A percentile compares a stretch with the other conserved stretches of the same genome.
These are phyloP conservation scores for Saitozyma sp. DNA, from an alignment of 768 basidiomycete genomes.

Conservation along the genomic window DNA sequence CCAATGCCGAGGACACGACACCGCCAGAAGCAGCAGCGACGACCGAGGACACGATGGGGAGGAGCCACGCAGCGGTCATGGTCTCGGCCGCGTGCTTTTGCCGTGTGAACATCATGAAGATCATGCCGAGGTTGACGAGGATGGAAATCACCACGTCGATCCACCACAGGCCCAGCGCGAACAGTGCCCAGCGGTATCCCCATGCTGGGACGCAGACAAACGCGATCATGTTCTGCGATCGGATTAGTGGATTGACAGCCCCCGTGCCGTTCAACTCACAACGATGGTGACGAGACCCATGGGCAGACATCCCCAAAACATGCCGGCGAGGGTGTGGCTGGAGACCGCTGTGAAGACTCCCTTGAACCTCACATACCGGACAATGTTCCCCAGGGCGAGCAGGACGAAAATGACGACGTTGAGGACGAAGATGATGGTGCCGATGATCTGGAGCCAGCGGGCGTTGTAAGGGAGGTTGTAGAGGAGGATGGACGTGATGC, in stretches of 20 bases:
- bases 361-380: slow-evolving; percentile 46
- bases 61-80: slow-evolving; percentile 69
- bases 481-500: slow-evolving; percentile 47
- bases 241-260: background rate
- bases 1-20: slow-evolving; percentile 60
- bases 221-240: slow-evolving; percentile 42
- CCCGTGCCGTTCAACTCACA: slow-evolving; percentile 9
- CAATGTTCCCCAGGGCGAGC: slow-evolving; percentile 19
- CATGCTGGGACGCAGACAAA: slow-evolving; percentile 36
- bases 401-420: slow-evolving; percentile 41
- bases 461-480: slow-evolving; percentile 50
- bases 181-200: slow-evolving; percentile 24
- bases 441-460: slow-evolving; percentile 32
- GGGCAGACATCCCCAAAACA: slow-evolving; percentile 46
- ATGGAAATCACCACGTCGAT: slow-evolving; percentile 62
- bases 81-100: slow-evolving; percentile 62
- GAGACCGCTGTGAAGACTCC: slow-evolving; percentile 30
- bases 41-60: slow-evolving; percentile 72
- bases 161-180: slow-evolving; percentile 69
- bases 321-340: slow-evolving; percentile 29
- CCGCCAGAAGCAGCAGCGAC: slow-evolving; percentile 71
- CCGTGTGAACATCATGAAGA: slow-evolving; percentile 69
- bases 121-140: slow-evolving; percentile 63
- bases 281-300: slow-evolving; percentile 50
- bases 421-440: slow-evolving; percentile 39